Percentiles rank a stretch among this genome's conserved stretches.
These are phyloP conservation scores for Camelina hispida DNA, from an alignment of 345 rosid genomes.

Conservation along the genomic window DNA sequence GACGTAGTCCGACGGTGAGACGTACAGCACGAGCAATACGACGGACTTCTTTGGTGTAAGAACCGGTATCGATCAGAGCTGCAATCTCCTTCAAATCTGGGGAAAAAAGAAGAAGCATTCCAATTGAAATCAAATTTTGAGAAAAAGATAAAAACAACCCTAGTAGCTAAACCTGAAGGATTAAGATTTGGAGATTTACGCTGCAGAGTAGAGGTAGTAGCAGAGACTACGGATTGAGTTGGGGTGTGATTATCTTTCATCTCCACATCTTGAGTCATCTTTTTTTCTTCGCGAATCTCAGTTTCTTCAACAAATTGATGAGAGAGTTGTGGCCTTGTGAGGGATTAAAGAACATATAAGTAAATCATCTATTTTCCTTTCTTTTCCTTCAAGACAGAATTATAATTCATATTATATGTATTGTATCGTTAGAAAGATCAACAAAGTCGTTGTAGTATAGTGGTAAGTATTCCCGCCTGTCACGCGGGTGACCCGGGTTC, in stretches of 20 bases:
- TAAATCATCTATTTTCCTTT: constrained; percentile 21
- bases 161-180: background rate
- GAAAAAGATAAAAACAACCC: background rate
- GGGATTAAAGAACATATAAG: background rate
- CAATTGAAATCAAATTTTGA: background rate
- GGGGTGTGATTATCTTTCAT: constrained; percentile 76
- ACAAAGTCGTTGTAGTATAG: constrained; percentile 83
- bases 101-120: background rate
- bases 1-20: constrained; percentile 64
- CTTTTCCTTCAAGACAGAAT: constrained; percentile 52
- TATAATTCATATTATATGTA: fast-evolving
- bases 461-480: constrained; percentile 92
- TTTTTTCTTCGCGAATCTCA: constrained; percentile 18
- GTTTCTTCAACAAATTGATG: constrained; percentile 7
- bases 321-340: background rate
- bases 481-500: constrained; percentile 97
- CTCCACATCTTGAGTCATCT: constrained; percentile 82
- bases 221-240: constrained; percentile 53
- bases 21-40: constrained; percentile 74
- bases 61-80: constrained; percentile 69
- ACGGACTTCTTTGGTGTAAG: constrained; percentile 70
- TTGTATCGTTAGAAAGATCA: too few species aligned
- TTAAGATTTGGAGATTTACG: constrained; percentile 42
- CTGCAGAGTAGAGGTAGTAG: constrained; percentile 66
- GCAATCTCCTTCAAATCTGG: constrained; percentile 83